Base-by-base conservation (phyloP, 139 green algal genomes). In the Microglena sp. region DNA sequence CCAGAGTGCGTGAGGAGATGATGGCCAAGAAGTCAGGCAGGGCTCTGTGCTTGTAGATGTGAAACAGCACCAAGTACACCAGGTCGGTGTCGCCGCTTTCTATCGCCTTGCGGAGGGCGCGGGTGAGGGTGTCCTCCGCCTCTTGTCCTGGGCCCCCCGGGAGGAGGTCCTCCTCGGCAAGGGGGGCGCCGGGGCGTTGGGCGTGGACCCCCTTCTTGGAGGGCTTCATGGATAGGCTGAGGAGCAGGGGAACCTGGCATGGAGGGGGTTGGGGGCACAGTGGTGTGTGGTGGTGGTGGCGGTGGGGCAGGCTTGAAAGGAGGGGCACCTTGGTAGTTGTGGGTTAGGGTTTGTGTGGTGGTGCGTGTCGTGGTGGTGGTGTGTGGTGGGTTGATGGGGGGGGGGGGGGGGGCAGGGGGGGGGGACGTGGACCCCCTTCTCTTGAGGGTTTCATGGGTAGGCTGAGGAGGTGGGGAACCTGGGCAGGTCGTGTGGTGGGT, bases 71-170 rank as follows among this genome's bases (percentile, higher is more conserved):
- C 34, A 88, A 71, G 62, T 91, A 90, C 5, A 92, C 83, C 26
- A 95, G 78, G 75, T 95, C 84, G 0, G 89, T 81, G 74, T 95
- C 89, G 0, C 86, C 86, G 62, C 80, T 85, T 34, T 87, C 83
- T 18, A 89, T 62, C 1, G 87, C 89, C 33, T 85, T 86, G 26
- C 72, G 70, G 32, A 95, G 71, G 2, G 86, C 89, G 0, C 79
- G 64, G 32, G 45, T 56, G 2, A 78, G 27, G 1, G 62, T 64
- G 18, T 84, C 78, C 15, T 70, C 75, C 0, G 81, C 78, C 30
- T 69, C 62, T 29, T 60, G 44, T 31, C 56, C 53, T 70, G 35
- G 26, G 5, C 43, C 29, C 26, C 4, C 21, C 43, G 5, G 3
- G 6, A 5, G 5, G 34, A 27, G 24, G 45, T 27, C 26, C 3